Evolutionary conservation across 208 protist species (phyloP).

Genomic region (Wallacemonas sp.): DNA sequence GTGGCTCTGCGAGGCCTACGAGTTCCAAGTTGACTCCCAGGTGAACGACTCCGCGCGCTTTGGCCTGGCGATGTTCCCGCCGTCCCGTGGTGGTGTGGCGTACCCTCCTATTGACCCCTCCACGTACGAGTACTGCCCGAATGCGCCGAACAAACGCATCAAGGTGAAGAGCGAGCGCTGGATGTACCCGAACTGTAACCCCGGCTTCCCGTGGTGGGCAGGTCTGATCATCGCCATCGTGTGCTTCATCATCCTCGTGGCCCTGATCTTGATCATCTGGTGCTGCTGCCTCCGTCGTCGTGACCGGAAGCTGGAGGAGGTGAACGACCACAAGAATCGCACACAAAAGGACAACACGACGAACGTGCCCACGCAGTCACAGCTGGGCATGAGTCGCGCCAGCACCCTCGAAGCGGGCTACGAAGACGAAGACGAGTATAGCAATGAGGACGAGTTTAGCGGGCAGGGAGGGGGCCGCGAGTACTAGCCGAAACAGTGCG

Average conservation of each 20-base stretch:
- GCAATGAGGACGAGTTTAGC: conserved; percentile 10
- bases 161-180: conserved; percentile 25
- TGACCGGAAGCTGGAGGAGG: conserved; percentile 17
- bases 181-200: conserved; percentile 41
- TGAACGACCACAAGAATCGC: conserved; percentile 22
- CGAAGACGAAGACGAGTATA: conserved; percentile 25
- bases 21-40: conserved; percentile 29
- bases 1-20: conserved; percentile 72
- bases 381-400: conserved; percentile 45
- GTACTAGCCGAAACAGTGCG: no score
- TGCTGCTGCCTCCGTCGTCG: conserved; percentile 40
- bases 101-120: conserved; percentile 5
- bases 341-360: conserved; percentile 34
- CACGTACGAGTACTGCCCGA: conserved; percentile 32
- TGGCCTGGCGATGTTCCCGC: conserved; percentile 35
- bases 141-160: conserved; percentile 12
- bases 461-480: background rate
- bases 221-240: conserved; percentile 48
- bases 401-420: conserved; percentile 6
- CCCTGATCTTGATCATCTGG: conserved; percentile 41
- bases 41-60: conserved; percentile 26
- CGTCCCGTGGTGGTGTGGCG: conserved; percentile 40
- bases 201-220: conserved; percentile 55
- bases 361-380: conserved; percentile 51
- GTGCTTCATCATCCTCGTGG: conserved; percentile 31